These are phyloP conservation scores for Colletotrichum cuscutae DNA, from an alignment of 2,329 filamentous ascomycete species.

Conservation along the genomic window DNA sequence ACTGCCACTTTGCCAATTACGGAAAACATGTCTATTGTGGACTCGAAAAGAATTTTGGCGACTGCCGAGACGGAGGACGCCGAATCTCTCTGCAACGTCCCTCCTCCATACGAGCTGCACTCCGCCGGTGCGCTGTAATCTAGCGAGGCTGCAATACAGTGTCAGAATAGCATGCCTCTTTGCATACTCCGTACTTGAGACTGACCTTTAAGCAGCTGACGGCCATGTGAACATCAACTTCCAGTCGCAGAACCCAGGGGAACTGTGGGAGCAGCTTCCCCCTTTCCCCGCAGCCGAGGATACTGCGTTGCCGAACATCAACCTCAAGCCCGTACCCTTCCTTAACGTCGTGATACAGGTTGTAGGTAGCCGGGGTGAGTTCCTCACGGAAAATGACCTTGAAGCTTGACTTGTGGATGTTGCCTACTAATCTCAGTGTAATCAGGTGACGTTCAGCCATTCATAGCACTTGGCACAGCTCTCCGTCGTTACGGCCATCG, in stretches of 20 bases:
- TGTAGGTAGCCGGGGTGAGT: conserved; percentile 34
- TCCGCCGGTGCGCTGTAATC: conserved; percentile 19
- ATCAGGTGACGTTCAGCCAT: conserved; percentile 59
- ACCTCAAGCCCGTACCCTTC: background rate
- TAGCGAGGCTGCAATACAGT: background rate
- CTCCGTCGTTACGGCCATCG: conserved; percentile 54
- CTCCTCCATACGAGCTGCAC: conserved; percentile 19
- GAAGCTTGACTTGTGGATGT: background rate
- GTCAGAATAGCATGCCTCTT: background rate
- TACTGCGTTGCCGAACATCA: background rate
- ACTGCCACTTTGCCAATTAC: background rate
- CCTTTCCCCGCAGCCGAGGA: background rate
- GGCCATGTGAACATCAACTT: background rate
- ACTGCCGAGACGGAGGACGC: background rate
- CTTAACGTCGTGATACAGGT: conserved; percentile 36
- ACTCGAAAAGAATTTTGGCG: background rate
- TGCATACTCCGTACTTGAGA: background rate
- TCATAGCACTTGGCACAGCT: conserved; percentile 56
- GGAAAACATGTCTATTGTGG: background rate
- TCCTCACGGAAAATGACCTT: background rate
- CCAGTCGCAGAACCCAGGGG: background rate
- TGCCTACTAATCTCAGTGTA: background rate
- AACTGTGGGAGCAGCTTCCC: conserved; percentile 4
- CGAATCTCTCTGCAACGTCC: background rate
- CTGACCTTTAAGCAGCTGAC: background rate